Evolutionary conservation across 2,329 filamentous ascomycete genomes (phyloP), one percentile per base, ranked within the genome.

Genomic region (Pyricularia sp.): DNA sequence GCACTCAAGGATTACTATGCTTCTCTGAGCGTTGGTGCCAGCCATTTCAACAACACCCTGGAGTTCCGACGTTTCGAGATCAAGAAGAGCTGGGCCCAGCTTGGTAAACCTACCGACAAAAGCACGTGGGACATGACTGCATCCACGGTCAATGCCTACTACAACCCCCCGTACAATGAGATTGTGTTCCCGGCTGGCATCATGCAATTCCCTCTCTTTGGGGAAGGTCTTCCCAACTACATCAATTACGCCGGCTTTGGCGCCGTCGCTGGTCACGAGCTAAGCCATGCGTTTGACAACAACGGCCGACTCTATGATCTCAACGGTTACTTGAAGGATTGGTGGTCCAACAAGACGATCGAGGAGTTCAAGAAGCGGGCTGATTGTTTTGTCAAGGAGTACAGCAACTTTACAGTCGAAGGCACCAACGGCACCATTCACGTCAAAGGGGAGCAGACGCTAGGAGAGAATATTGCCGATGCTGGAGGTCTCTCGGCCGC

Each of bases 391-490:
- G 79, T 90, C 2, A 80, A 90, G n/a, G 88, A 92, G 77, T 92
- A 90, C 75, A 77, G 79, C 69, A 83, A 88, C 42, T 90, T 85
- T 74, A 86, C 84, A 0, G 81, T 90, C 14, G 79, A 81, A 0
- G 86, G 84, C 0, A 81, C 85, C 12, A 82, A 88, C 55, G 85
- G 81, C 1, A 83, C 83, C 4, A 79, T 90, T 0, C 84, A 88
- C 70, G 84, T 91, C 69, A 88, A 90, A 70, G 90, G 89, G 11
- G 80, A 79, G 28, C 79, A 87, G 17, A 92, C 89, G 0, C 78
- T 91, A 1, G 87, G 86, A 25, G 90, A 92, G 78, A 92, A 92
- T 74, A 89, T 92, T 73, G 89, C 89, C 1, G 90, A 92, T 75
- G 87, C 89, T 0, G 89, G 89, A 20, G 90, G 90, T 17, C 75